Percentiles rank a stretch among this genome's conserved stretches.
Conservation (phyloP, 2,329 filamentous ascomycete genomes). For the Diaporthe australafricana region DNA sequence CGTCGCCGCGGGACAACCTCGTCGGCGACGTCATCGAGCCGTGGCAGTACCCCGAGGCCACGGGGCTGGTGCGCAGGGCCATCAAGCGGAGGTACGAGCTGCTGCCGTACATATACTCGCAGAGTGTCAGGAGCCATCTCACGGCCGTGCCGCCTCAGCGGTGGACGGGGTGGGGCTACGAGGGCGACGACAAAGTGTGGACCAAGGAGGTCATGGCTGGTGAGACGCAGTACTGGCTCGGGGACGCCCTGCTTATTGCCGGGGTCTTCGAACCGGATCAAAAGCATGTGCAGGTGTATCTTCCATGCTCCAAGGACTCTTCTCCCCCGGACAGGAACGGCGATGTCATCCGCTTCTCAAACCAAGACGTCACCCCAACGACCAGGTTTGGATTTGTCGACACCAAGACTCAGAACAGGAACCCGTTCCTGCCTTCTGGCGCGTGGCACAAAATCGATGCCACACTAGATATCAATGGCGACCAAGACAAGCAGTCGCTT, state of each 20-base stretch:
- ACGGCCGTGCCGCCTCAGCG: conserved; percentile 73
- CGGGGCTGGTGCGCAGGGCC: conserved; percentile 69
- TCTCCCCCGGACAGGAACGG: background rate
- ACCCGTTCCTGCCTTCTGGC: background rate
- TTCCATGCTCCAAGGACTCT: conserved; percentile 50
- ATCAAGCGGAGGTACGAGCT: conserved; percentile 79
- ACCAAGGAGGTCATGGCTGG: conserved; percentile 67
- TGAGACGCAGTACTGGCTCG: conserved; percentile 80
- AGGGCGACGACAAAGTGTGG: conserved; percentile 76
- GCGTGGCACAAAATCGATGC: background rate
- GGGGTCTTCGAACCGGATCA: conserved; percentile 74
- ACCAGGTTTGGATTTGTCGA: background rate
- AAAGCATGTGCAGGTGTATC: conserved; percentile 67
- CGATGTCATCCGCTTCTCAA: background rate
- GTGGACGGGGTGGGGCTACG: conserved; percentile 81
- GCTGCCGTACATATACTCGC: conserved; percentile 77
- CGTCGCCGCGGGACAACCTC: conserved; percentile 70
- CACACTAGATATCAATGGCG: background rate
- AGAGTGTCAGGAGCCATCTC: conserved; percentile 70
- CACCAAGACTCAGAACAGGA: background rate
- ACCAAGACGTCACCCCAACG: background rate
- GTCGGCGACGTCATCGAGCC: conserved; percentile 81
- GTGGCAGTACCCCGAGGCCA: conserved; percentile 80
- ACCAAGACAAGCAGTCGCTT: background rate
- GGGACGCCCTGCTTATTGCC: conserved; percentile 72